phyloP scores from a whole-genome alignment of 2,329 filamentous ascomycete species.

The Furcasterigmium sp. region DNA sequence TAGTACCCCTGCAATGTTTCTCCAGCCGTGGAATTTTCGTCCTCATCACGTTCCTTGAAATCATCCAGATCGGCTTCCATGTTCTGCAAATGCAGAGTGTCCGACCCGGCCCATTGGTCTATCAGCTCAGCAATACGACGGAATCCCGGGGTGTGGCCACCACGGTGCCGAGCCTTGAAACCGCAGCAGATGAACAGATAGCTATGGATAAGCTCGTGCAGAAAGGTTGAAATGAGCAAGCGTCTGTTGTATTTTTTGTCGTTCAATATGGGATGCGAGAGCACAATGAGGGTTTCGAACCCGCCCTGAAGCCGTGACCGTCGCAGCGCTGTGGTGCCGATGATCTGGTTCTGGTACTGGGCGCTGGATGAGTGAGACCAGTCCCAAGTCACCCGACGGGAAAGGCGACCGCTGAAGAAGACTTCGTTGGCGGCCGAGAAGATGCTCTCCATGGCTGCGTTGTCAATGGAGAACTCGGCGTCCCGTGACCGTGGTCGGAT shows the following conservation, averaged over 20 bases:
- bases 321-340: constrained; percentile 58
- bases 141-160: constrained; percentile 58
- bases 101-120: constrained; percentile 54
- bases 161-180: constrained; percentile 46
- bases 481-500: constrained; percentile 44
- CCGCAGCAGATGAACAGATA: constrained; percentile 61
- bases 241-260: constrained; percentile 52
- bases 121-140: constrained; percentile 53
- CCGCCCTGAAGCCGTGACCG: constrained; percentile 38
- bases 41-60: constrained; percentile 33
- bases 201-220: constrained; percentile 64
- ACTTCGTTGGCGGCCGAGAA: constrained; percentile 57
- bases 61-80: constrained; percentile 57
- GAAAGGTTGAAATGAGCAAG: constrained; percentile 58
- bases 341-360: constrained; percentile 49
- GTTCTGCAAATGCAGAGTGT: constrained; percentile 48
- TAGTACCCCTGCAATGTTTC: constrained; percentile 1
- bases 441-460: constrained; percentile 51
- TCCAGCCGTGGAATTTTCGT: constrained; percentile 7
- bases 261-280: constrained; percentile 54
- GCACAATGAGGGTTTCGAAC: constrained; percentile 57
- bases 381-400: constrained; percentile 55
- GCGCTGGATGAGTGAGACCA: constrained; percentile 49
- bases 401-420: constrained; percentile 54
- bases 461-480: constrained; percentile 48